phyloP scores from a whole-genome alignment of 2,329 filamentous ascomycete genomes.

The Bipolaris sorokiniana region DNA sequence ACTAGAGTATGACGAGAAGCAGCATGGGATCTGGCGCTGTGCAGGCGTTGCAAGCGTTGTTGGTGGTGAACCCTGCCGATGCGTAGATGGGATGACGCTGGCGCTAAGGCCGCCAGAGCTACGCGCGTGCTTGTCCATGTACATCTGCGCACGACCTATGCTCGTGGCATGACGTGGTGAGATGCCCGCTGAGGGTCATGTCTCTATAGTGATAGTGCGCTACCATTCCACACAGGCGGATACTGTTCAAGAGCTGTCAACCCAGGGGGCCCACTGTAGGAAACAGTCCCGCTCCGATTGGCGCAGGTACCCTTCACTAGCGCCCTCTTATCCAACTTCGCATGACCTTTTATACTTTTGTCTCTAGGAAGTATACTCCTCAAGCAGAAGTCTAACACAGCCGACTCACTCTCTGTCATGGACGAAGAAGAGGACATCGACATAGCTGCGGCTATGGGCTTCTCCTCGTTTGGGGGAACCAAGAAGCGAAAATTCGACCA shows the following conservation, averaged over 20 bases:
- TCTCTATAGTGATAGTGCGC: not conserved
- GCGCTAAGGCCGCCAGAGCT: conserved; percentile 22
- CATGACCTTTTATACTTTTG: not conserved
- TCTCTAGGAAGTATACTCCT: not conserved
- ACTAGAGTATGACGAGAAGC: conserved; percentile 18
- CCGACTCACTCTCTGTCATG: conserved; percentile 21
- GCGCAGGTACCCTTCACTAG: conserved; percentile 2
- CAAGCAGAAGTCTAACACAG: not conserved
- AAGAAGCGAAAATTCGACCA: conserved; percentile 74
- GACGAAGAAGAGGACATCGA: conserved; percentile 58
- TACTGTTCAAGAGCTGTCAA: not conserved
- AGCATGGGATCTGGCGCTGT: conserved; percentile 6
- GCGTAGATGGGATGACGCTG: conserved; percentile 20
- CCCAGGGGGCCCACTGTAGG: conserved; percentile 2
- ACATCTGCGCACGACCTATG: not conserved
- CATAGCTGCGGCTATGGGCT: conserved; percentile 74
- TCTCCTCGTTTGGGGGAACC: conserved; percentile 70
- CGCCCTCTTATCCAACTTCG: conserved; percentile 3
- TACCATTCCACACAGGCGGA: not conserved
- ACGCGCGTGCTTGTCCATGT: conserved; percentile 7
- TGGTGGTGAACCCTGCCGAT: conserved; percentile 20
- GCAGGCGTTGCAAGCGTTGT: conserved; percentile 4
- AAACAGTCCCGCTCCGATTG: conserved; percentile 6
- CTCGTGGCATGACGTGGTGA: not conserved
- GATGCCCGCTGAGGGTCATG: not conserved